Percentiles rank a stretch among this genome's conserved stretches.
These are phyloP conservation scores for Umbilicaria muhlenbergii DNA, from an alignment of 495 filamentous ascomycete species.

Conservation along the genomic window DNA sequence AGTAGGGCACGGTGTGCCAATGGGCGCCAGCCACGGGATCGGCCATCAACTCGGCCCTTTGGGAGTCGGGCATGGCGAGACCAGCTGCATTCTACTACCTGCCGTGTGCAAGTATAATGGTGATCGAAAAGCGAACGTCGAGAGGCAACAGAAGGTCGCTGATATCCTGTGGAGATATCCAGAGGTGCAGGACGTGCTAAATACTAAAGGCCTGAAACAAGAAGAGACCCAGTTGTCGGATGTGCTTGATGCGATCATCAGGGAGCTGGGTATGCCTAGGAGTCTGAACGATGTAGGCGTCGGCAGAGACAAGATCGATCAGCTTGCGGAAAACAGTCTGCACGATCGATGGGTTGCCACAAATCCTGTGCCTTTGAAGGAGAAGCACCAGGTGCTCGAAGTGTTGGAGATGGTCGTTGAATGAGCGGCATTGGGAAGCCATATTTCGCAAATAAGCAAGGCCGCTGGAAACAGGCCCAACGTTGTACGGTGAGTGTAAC, in stretches of 20 bases:
- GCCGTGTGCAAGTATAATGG: slow-evolving; percentile 46
- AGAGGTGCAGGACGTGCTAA: slow-evolving; percentile 27
- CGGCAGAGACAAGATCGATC: slow-evolving; percentile 33
- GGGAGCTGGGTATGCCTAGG: slow-evolving; percentile 38
- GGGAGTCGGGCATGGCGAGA: slow-evolving; percentile 50
- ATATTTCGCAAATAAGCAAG: too few relatives aligned
- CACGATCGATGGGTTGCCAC: slow-evolving; percentile 32
- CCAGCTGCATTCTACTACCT: slow-evolving; percentile 47
- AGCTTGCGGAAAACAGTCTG: slow-evolving; percentile 34
- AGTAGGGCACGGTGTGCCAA: slow-evolving; percentile 27
- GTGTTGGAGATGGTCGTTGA: slow-evolving; percentile 33
- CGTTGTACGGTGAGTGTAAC: too few relatives aligned
- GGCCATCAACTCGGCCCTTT: slow-evolving; percentile 52
- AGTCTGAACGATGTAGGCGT: slow-evolving; percentile 39
- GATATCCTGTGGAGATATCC: slow-evolving; percentile 32
- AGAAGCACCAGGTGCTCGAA: slow-evolving; percentile 37
- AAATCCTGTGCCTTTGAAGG: slow-evolving; percentile 33
- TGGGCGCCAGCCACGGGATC: slow-evolving; percentile 50
- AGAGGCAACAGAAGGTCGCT: slow-evolving; percentile 29
- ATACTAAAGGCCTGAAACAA: slow-evolving; percentile 17
- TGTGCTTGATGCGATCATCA: slow-evolving; percentile 37
- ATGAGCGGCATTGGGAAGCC: slow-evolving; percentile 1
- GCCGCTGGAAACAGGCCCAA: too few relatives aligned
- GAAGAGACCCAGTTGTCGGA: slow-evolving; percentile 34
- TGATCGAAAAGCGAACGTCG: slow-evolving; percentile 26